Evolutionary conservation across 2,329 filamentous ascomycete genomes (phyloP), one percentile per base, ranked within the genome.

Genomic region (Hyphodiscus sp.): DNA sequence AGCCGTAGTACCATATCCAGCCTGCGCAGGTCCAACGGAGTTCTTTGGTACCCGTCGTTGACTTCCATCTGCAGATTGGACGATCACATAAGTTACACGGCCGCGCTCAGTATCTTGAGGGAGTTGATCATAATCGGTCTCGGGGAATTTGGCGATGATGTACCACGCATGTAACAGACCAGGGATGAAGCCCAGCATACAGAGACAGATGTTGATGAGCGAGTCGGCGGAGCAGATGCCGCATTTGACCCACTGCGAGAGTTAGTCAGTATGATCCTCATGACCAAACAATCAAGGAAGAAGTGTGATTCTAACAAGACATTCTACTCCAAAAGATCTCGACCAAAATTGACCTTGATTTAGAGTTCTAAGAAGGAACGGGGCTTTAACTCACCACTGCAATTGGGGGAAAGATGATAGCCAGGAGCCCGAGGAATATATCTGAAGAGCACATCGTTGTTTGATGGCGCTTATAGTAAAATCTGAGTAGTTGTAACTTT

Each of bases 131-230:
- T 94, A 91, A 54, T 85, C 77, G 42, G 80, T 71, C 57, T 96
- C 92, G 54, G 94, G 94, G 70, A 86, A 88, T 68, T 89, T 87
- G 65, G 89, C 82, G 72, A 99, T 96, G 72, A 97, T 38, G 13
- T 38, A 99, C 92, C 94, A 97, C 58, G 91, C 83, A 75, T 99
- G 94, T 2, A 99, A 75, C 48, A 97, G 86, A 57, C 92, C 92
- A 19, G 92, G 92, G 56, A 97, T 72, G 67, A 79, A 90, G 64
- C 86, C 88, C 20, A 92, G 82, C 51, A 82, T 69, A 71, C 87
- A 94, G 65, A 97, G 89, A 46, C 91, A 86, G 70, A 97, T 85
- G 76, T 99, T 99, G 77, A 99, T 95, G 65, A 97, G 67, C 9
- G 88, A 92, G 74, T 97, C 94, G 53, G 86, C 90, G 58, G 85